phyloP scores from a whole-genome alignment of 192 early-diverging fungal species.

The Mortierella antarctica region DNA sequence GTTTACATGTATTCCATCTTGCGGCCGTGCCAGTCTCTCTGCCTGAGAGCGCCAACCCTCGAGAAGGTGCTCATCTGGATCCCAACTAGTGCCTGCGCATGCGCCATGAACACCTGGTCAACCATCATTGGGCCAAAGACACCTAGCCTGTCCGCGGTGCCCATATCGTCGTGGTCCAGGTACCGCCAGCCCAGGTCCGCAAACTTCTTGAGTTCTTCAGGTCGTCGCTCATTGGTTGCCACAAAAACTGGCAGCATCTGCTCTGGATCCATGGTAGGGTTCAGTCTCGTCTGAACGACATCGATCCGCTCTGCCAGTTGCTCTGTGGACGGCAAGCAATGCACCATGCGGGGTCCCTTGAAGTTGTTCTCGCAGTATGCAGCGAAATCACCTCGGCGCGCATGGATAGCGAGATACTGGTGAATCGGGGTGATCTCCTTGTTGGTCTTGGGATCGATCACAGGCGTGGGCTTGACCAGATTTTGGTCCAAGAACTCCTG shows the following conservation, averaged over 20 bases:
- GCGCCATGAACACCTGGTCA: conserved; percentile 49
- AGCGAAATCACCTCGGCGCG: conserved; percentile 44
- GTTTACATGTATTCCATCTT: conserved; percentile 42
- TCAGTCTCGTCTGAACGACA: conserved; percentile 20
- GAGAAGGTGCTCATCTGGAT: conserved; percentile 53
- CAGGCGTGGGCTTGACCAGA: conserved; percentile 20
- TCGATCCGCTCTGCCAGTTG: conserved; percentile 41
- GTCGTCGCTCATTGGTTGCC: conserved; percentile 41
- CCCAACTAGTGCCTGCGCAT: conserved; percentile 40
- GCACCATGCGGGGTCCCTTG: conserved; percentile 26
- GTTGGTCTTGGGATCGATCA: conserved; percentile 16
- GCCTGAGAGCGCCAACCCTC: conserved; percentile 40
- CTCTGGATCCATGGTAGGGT: conserved; percentile 18
- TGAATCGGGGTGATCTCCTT: conserved; percentile 1
- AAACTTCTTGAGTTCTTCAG: conserved; percentile 47
- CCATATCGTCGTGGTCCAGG: conserved; percentile 37
- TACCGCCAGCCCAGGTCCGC: conserved; percentile 39
- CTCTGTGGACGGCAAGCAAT: conserved; percentile 45
- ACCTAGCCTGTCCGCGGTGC: conserved; percentile 28
- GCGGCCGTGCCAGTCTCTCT: conserved; percentile 34
- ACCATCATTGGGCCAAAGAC: conserved; percentile 49
- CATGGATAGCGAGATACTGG: conserved; percentile 35
- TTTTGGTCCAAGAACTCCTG: conserved; percentile 28
- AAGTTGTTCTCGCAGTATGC: conserved; percentile 33
- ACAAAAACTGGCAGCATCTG: conserved; percentile 48